Base-by-base conservation (phyloP, 208 protist genomes). In the Leishmania gerbilli region DNA sequence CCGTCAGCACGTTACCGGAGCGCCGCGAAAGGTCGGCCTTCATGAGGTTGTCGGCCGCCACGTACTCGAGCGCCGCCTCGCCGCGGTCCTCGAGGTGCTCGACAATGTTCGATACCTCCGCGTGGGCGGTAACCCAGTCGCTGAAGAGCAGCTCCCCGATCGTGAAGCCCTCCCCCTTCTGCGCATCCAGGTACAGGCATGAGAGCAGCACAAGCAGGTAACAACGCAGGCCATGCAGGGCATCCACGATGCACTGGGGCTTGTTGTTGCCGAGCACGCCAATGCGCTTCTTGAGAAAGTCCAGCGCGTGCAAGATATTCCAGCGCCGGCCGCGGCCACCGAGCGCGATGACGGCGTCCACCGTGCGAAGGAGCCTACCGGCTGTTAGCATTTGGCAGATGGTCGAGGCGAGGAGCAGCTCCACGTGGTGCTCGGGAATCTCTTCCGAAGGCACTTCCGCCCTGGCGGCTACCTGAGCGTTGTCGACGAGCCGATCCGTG, bases 321-420 rank as follows among this genome's bases (percentile, higher is more conserved):
- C 91, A 95, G 58, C 87, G 84, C 17, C 55, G 76, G 17, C 94
- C 94, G 6, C 80, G 84, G 21, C 94, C 94, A 77, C 94, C 88
- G 53, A 97, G 85, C 3, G 79, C 31, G 62, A 96, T 92, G 27
- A 86, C 90, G n/a, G 91, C 89, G 58, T 93, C 87, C 8, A 95
- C 91, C 21, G 93, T 93, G 64, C 87, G 86, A 51, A 97, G 79
- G 53, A 97, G 79, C 4, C 88, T 92, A 68, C 94, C 94, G 13
- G 92, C 88, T 27, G 90, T 93, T 47, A 97, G 89, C 91, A 97
- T 97, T 84, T 97, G 94, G 82, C 91, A 94, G 47, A 97, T 96
- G 53, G 90, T 95, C 7, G 90, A 95, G 37, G 94, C 94, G 21
- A 96, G 77, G 7, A 91, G 91, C 51, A 95, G 78, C 84, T 96